Evolutionary conservation across 1,284 basidiomycete species (phyloP).

Genomic region (Wolfiporia cocos): DNA sequence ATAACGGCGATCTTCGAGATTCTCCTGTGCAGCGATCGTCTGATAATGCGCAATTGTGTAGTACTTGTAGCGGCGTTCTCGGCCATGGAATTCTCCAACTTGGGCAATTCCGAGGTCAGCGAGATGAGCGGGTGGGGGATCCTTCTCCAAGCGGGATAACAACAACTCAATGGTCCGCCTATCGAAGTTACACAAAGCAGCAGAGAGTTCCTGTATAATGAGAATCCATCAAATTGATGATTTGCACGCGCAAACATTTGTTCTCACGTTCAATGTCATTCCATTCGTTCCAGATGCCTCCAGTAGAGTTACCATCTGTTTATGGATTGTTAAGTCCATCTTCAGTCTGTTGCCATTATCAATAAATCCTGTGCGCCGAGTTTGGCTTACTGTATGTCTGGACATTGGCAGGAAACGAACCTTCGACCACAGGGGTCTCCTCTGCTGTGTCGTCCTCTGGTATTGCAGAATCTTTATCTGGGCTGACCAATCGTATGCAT

Average conservation of each 20-base stretch:
- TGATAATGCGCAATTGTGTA: slow-evolving; percentile 62
- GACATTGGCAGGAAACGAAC: background rate
- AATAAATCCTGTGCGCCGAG: background rate
- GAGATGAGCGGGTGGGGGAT: slow-evolving; percentile 60
- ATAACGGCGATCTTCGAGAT: slow-evolving; percentile 45
- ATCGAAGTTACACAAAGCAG: slow-evolving; percentile 63
- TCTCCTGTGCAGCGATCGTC: slow-evolving; percentile 49
- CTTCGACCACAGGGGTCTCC: slow-evolving; percentile 5
- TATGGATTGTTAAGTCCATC: slow-evolving; percentile 60
- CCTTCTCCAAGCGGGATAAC: slow-evolving; percentile 61
- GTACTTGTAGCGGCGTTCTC: slow-evolving; percentile 76
- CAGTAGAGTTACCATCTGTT: slow-evolving; percentile 67
- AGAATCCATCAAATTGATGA: background rate
- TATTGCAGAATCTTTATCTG: slow-evolving; percentile 31
- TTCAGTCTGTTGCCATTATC: slow-evolving; percentile 33
- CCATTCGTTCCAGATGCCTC: slow-evolving; percentile 60
- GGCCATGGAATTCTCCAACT: slow-evolving; percentile 69
- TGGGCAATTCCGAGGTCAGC: slow-evolving; percentile 61
- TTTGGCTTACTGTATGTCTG: background rate
- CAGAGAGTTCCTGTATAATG: slow-evolving; percentile 54
- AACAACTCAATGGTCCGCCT: slow-evolving; percentile 73
- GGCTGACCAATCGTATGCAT: slow-evolving; percentile 53
- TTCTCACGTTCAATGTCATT: slow-evolving; percentile 61
- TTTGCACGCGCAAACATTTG: background rate
- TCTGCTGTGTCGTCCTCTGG: no score